A percentile compares a stretch with the other conserved stretches of the same genome.
Conservation (phyloP, 2,329 filamentous ascomycete species). For the Clarireedia sp. region DNA sequence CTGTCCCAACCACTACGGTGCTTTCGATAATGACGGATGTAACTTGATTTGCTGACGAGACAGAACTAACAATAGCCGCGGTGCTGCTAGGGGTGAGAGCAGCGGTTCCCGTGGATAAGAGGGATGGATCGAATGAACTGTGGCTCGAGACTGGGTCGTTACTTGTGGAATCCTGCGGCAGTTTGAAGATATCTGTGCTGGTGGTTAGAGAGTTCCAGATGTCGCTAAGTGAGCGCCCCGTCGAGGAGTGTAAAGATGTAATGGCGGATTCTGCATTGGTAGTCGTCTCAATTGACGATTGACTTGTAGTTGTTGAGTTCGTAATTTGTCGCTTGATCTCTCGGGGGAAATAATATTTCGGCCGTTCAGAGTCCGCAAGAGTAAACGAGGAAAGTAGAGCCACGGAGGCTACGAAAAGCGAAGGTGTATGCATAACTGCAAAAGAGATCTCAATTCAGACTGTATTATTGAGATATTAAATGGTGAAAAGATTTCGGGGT, state of each 20-base stretch:
- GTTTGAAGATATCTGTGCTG: neutral
- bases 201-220: neutral
- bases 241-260: conserved; percentile 9
- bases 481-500: neutral
- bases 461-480: conserved; percentile 7
- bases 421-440: conserved; percentile 42
- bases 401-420: conserved; percentile 42
- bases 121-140: neutral
- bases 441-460: neutral
- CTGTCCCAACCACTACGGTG: neutral
- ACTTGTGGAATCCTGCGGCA: neutral
- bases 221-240: conserved; percentile 17
- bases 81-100: neutral
- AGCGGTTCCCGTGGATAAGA: no score
- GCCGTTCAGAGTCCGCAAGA: conserved; percentile 37
- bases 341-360: conserved; percentile 50
- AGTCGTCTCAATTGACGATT: conserved; percentile 10
- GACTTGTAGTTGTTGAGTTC: conserved; percentile 19
- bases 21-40: neutral
- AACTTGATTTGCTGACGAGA: neutral
- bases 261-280: conserved; percentile 10
- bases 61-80: neutral
- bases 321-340: conserved; percentile 44
- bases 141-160: neutral
- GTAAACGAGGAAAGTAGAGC: conserved; percentile 40